Percentiles rank a stretch among this genome's conserved stretches.
These are phyloP conservation scores for Cercospora janseana DNA, from an alignment of 2,329 filamentous ascomycete species.

Conservation along the genomic window DNA sequence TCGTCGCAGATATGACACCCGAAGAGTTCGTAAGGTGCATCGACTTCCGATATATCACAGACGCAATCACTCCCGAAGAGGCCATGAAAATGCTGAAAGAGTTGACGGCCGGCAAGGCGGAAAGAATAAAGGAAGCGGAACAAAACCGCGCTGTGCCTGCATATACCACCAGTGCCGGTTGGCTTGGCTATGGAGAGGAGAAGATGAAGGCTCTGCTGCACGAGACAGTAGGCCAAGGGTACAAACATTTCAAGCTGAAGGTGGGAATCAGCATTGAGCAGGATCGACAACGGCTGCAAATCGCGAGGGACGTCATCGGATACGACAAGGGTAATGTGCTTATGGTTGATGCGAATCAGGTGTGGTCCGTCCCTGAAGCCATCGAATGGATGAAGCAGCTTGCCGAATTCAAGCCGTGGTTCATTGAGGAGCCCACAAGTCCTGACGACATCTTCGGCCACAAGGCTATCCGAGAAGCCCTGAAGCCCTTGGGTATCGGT, in stretches of 20 bases:
- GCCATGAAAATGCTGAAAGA: conserved; percentile 69
- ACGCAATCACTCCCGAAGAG: conserved; percentile 85
- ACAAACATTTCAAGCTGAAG: conserved; percentile 87
- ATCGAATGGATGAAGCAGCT: conserved; percentile 83
- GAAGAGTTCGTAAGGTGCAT: conserved; percentile 85
- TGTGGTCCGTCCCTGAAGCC: conserved; percentile 85
- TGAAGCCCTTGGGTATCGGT: conserved; percentile 71
- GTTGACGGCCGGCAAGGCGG: conserved; percentile 64
- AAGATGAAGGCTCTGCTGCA: conserved; percentile 75
- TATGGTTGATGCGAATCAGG: conserved; percentile 92
- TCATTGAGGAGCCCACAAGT: conserved; percentile 86
- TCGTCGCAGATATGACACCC: conserved; percentile 85
- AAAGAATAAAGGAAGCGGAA: conserved; percentile 71
- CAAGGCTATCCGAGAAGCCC: conserved; percentile 77
- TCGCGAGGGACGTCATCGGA: conserved; percentile 76
- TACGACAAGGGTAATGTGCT: conserved; percentile 80
- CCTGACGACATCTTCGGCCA: conserved; percentile 89
- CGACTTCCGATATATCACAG: conserved; percentile 92
- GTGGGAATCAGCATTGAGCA: conserved; percentile 72
- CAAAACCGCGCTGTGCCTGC: conserved; percentile 75
- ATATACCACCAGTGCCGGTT: conserved; percentile 86
- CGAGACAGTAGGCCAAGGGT: conserved; percentile 74
- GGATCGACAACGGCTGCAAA: conserved; percentile 67
- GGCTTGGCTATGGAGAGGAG: conserved; percentile 86
- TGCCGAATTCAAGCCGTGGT: conserved; percentile 77